These are phyloP conservation scores for Capsicum pubescens DNA, from an alignment of 257 asterid genomes.

Conservation along the genomic window DNA sequence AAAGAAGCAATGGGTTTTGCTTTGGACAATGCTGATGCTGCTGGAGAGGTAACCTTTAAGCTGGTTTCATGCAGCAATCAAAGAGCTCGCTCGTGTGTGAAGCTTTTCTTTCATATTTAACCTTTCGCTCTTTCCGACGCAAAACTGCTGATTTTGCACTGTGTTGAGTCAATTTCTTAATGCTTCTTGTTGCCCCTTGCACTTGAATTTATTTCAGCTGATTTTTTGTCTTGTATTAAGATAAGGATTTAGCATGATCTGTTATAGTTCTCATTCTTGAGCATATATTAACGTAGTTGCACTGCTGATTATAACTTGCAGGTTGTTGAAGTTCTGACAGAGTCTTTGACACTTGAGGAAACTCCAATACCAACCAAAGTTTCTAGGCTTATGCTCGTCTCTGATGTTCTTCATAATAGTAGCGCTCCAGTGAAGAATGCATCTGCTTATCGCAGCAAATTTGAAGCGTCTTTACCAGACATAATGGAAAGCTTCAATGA, in stretches of 20 bases:
- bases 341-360: conserved; percentile 94
- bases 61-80: conserved; percentile 26
- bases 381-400: conserved; percentile 98
- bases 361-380: conserved; percentile 97
- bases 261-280: conserved; percentile 18
- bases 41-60: conserved; percentile 79
- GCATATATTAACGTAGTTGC: neutral
- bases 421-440: conserved; percentile 97
- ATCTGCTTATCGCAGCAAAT: conserved; percentile 93
- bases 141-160: conserved; percentile 6
- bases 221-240: neutral
- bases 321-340: conserved; percentile 97
- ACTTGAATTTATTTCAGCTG: neutral
- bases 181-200: conserved; percentile 22
- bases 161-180: neutral
- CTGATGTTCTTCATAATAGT: conserved; percentile 96
- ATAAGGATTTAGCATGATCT: neutral
- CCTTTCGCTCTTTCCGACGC: neutral
- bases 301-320: conserved; percentile 39
- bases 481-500: conserved; percentile 95
- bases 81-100: conserved; percentile 24
- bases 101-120: conserved; percentile 19
- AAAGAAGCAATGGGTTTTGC: conserved; percentile 96
- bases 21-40: conserved; percentile 97
- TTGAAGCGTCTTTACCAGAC: conserved; percentile 87